Evolutionary conservation across 2,329 filamentous ascomycete genomes (phyloP).

Genomic region (Scedosporium dehoogii): DNA sequence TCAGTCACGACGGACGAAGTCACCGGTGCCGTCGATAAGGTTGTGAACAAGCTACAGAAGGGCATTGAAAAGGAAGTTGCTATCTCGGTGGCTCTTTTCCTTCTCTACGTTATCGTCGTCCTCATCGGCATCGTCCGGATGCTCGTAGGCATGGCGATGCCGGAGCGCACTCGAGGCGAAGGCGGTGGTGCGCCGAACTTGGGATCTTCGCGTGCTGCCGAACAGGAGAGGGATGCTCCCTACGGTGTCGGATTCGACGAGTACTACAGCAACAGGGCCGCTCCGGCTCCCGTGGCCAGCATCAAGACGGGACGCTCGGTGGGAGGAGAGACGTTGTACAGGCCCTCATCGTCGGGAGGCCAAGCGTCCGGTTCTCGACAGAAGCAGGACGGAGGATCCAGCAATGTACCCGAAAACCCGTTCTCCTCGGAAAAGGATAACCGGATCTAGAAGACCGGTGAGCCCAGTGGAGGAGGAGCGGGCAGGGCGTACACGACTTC

Average conservation of each 20-base stretch:
- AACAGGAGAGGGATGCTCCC: background rate
- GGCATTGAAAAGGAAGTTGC: constrained; percentile 68
- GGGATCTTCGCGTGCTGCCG: background rate
- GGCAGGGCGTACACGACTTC: constrained; percentile 8
- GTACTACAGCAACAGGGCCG: background rate
- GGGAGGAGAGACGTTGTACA: background rate
- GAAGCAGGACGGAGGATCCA: constrained; percentile 1
- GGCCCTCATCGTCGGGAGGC: background rate
- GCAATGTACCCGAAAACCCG: constrained; percentile 1
- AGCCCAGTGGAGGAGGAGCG: background rate
- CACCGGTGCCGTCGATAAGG: constrained; percentile 60
- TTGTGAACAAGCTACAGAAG: constrained; percentile 56
- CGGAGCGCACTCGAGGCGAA: constrained; percentile 45
- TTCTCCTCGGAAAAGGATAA: background rate
- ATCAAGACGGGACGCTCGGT: background rate
- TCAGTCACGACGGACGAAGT: constrained; percentile 72
- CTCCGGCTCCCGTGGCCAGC: background rate
- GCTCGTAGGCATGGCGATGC: constrained; percentile 46
- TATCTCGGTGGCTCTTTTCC: constrained; percentile 64
- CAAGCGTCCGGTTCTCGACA: background rate
- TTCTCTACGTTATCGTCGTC: constrained; percentile 69
- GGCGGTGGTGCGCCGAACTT: background rate
- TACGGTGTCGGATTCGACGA: background rate
- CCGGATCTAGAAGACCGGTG: background rate
- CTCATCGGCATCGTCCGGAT: constrained; percentile 64